Evolutionary conservation across 1,284 basidiomycete species (phyloP), one percentile per base, ranked within the genome.

Genomic region (Leccinum angustisporum): DNA sequence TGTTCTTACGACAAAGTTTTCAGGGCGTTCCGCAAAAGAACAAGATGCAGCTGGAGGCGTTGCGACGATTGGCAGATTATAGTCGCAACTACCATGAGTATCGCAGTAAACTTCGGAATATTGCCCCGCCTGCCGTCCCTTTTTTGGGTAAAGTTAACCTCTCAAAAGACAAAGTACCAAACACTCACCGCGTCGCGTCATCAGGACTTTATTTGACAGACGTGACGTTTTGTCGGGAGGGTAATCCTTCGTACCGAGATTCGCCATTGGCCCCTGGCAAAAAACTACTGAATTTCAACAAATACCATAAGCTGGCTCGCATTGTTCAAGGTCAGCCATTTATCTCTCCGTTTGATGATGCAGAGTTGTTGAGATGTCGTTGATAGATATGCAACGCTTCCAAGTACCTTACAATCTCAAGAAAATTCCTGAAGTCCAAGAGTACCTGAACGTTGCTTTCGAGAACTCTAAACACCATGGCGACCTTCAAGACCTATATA

Each of bases 151-250:
- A 68, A 57, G 66, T 61, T 38, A 9, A 40, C 5, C 8, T 8
- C n/a, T 56, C 38, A 16, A 40, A 54, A 7, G 30, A 60, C 27
- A 11, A 48, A 38, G 43, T 54, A 57, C 38, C 55, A 4, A 53
- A 59, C 57, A 51, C 65, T 66, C 56, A 68, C n/a, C 56, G 53
- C 56, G 4, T 30, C 11, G 11, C 61, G 11, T 13, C 38, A 61
- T 72, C 67, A 88, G 93, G 93, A 52, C 79, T 95, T 25, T 94
- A 94, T 75, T 79, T 95, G 64, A 95, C 94, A 4, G 94, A 97
- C 76, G 84, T 98, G 63, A 98, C 95, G 1, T 99, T 98, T 77
- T 96, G 94, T 69, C 87, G 92, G 58, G 97, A 97, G 71, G 97
- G 97, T 43, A 98, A 98, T 75, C 90, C 94, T 8, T 90, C 91